Conservation (phyloP, 768 basidiomycete species). For the Russula compacta region DNA sequence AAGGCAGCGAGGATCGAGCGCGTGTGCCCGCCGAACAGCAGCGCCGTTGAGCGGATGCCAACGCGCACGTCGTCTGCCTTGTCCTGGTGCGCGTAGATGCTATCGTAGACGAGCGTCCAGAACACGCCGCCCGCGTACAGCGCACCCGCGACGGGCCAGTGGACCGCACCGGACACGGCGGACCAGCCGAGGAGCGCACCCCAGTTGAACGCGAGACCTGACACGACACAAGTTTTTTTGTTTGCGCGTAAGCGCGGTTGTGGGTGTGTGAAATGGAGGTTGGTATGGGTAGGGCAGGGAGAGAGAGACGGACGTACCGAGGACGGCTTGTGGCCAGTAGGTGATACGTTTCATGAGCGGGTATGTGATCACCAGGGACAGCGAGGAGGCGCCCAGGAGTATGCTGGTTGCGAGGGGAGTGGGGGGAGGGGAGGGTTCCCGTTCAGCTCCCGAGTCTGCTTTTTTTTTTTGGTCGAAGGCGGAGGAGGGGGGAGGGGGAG, state of each 20-base stretch:
- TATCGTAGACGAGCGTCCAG: slow-evolving; percentile 97
- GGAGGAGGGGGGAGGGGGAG: too few relatives aligned
- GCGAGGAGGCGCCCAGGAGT: slow-evolving; percentile 80
- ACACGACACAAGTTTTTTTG: too few relatives aligned
- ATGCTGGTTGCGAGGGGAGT: slow-evolving; percentile 44
- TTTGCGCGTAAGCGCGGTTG: not conserved
- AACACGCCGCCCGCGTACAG: slow-evolving; percentile 83
- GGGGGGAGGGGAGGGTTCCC: not conserved
- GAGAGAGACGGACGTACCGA: slow-evolving; percentile 49
- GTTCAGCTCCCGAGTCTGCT: not conserved
- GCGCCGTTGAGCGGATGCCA: slow-evolving; percentile 89
- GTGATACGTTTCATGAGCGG: slow-evolving; percentile 97
- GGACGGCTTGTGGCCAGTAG: slow-evolving; percentile 92
- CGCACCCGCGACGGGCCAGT: slow-evolving; percentile 79
- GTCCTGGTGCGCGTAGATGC: slow-evolving; percentile 98
- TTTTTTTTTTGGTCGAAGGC: not conserved
- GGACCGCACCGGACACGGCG: slow-evolving; percentile 69
- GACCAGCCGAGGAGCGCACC: slow-evolving; percentile 95
- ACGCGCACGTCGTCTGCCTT: slow-evolving; percentile 82
- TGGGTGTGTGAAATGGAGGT: not conserved
- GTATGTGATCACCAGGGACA: slow-evolving; percentile 81
- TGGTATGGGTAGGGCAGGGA: not conserved
- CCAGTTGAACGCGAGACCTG: slow-evolving; percentile 96
- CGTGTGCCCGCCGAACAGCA: slow-evolving; percentile 76
- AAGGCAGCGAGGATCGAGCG: slow-evolving; percentile 68